Base-by-base conservation (phyloP, 306 rosid species). In the Dryas alaskensis region DNA sequence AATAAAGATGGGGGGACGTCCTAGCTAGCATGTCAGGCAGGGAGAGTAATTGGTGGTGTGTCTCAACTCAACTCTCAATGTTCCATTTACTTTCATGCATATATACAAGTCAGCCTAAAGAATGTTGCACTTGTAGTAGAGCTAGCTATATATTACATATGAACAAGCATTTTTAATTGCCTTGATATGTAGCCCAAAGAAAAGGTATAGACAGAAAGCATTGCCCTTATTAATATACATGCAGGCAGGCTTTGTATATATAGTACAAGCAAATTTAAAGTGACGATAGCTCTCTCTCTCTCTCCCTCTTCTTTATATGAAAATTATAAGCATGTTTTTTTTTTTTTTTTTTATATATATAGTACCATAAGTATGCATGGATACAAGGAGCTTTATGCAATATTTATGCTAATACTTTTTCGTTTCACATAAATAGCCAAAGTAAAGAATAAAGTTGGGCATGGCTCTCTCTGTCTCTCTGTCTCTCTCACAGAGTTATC, bases 381-480 rank as follows among this genome's bases (percentile, higher is more conserved):
- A 58, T 10, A 11, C 5, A 58, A 10, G 63, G 42, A 58, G 63
- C 63, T 58, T 25, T 58, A 25, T 58, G 63, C 63, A 25, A 73
- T 51, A 50, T 45, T 79, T 67, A 65, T 80, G 81, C 40, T 75
- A 82, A 58, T 82, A 76, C 14, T 81, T 78, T 77, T 70, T 79
- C 3, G 19, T 70, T 81, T 79, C 7, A 51, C 73, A 50, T 60
- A 77, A 85, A 73, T 68, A 75, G 87, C 58, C 70, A 82, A 83
- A 84, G 84, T 58, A 75, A 63, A 76, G 86, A 82, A 81, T 81
- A 73, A 84, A 84, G 82, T 74, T 62, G 69, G 65, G 52, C 70
- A 66, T 31, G 85, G 54, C 14, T 71, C 64, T 22, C 60, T 40
- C 57, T 48, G 0, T 31, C 37, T 31, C 37, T 31, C 37, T 31